phyloP scores from a whole-genome alignment of 2,329 filamentous ascomycete species.

The Celoporthe dispersa region DNA sequence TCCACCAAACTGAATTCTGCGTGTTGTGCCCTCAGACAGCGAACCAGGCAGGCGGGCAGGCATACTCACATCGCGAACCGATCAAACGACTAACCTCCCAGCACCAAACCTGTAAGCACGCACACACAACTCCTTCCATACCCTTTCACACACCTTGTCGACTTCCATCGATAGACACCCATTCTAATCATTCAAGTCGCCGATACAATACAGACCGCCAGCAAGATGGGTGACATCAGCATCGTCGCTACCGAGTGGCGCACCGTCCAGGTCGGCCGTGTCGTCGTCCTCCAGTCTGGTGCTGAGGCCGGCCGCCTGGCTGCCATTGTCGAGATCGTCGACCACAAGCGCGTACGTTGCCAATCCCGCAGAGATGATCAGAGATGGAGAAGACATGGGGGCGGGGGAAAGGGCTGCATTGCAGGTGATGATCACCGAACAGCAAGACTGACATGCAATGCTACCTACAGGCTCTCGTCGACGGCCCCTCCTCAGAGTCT shows the following conservation, averaged over 20 bases:
- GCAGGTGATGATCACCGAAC: conserved; percentile 1
- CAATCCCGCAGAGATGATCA: conserved; percentile 20
- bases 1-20: conserved; percentile 14
- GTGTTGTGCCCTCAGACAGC: not conserved
- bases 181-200: conserved; percentile 35
- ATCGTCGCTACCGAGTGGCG: conserved; percentile 87
- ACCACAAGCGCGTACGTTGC: conserved; percentile 98
- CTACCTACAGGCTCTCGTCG: conserved; percentile 79
- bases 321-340: conserved; percentile 98
- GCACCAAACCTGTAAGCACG: conserved; percentile 18
- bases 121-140: conserved; percentile 3
- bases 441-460: conserved; percentile 37
- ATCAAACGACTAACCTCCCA: conserved; percentile 19
- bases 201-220: conserved; percentile 54
- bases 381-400: not conserved
- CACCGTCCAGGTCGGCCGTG: conserved; percentile 97
- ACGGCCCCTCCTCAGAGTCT: conserved; percentile 85
- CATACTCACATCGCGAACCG: conserved; percentile 18
- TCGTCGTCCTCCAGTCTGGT: conserved; percentile 88
- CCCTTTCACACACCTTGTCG: not conserved
- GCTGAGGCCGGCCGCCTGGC: conserved; percentile 85
- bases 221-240: conserved; percentile 81
- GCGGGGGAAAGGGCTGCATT: not conserved
- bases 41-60: conserved; percentile 7
- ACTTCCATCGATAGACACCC: conserved; percentile 18